Evolutionary conservation across 148 eudicot genomes (phyloP).

Genomic region (Vaccinium darrowii): DNA sequence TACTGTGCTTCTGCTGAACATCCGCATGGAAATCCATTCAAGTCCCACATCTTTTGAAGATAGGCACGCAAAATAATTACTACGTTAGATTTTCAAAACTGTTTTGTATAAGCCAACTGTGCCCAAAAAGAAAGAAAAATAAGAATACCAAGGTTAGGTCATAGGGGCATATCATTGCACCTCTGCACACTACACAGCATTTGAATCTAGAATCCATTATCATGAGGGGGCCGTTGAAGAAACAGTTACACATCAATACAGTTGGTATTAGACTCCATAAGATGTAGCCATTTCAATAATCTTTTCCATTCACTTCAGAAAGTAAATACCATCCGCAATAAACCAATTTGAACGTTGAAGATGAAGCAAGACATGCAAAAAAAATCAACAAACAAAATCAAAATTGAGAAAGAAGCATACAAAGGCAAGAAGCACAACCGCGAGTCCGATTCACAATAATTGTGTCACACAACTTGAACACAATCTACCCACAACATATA

Average conservation of each 20-base stretch:
- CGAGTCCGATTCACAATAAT: not conserved
- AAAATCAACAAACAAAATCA: not conserved
- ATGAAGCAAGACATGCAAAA: not conserved
- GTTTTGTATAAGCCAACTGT: not conserved
- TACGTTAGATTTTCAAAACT: not conserved
- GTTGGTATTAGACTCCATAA: no score
- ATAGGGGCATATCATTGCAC: no score
- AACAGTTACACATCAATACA: no score
- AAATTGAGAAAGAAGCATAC: not conserved
- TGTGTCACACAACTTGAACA: not conserved
- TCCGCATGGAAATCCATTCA: not conserved
- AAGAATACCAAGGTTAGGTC: no score
- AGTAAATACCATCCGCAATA: not conserved
- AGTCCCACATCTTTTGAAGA: not conserved
- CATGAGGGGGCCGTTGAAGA: no score
- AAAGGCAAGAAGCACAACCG: not conserved
- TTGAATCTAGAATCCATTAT: no score
- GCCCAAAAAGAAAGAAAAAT: not conserved
- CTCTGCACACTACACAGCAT: no score
- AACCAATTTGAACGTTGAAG: not conserved
- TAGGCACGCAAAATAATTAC: not conserved
- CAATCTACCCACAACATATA: not conserved
- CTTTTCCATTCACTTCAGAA: no score
- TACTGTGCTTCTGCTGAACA: not conserved
- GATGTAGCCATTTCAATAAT: no score